Base-by-base conservation (phyloP, 345 rosid genomes). In the Pistacia integerrima region DNA sequence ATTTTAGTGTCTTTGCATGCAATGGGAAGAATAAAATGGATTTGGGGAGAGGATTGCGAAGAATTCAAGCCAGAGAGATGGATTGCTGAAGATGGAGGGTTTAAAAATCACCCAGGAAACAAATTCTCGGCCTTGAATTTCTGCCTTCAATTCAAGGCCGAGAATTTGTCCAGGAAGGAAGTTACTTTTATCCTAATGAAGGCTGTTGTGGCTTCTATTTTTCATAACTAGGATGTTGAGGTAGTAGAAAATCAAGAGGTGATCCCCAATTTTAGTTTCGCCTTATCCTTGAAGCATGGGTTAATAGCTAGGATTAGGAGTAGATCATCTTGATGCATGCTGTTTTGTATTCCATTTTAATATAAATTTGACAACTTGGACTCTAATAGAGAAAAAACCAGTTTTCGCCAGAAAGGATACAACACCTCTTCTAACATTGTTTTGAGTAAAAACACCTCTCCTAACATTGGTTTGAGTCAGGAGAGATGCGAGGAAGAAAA, bases 11-110 rank as follows among this genome's bases (percentile, higher is more conserved):
- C 33, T 30, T 30, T 30, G 33, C 1, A 30, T 30, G 33, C 33
- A 30, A 30, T 30, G 33, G 33, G 33, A 30, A 30, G 33, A 30
- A 30, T 30, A 2, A 30, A 30, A 30, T 30, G 33, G 33, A 51
- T 8, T 51, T 51, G 84, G 84, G 2, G 54, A 67, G 11, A 46
- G 1, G 78, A 77, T 48, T 77, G 84, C 48, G 11, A 28, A 5
- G 83, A 86, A 36, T 86, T 83, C 71, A 79, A 79, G 76, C 84
- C 82, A 4, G 84, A 84, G 61, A 84, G 84, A n/a, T 78, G 82
- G 80, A 68, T 78, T 30, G 33, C 33, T 30, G 2, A 30, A 30
- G 2, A 30, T 30, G 33, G 33, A 30, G 33, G 33, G 33, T 1
- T 1, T 46, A 46, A 46, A 46, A 6, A 46, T 55, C 79, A 51